phyloP scores from a whole-genome alignment of 352 stramenopile species.

The Phytophthora tentaculata region DNA sequence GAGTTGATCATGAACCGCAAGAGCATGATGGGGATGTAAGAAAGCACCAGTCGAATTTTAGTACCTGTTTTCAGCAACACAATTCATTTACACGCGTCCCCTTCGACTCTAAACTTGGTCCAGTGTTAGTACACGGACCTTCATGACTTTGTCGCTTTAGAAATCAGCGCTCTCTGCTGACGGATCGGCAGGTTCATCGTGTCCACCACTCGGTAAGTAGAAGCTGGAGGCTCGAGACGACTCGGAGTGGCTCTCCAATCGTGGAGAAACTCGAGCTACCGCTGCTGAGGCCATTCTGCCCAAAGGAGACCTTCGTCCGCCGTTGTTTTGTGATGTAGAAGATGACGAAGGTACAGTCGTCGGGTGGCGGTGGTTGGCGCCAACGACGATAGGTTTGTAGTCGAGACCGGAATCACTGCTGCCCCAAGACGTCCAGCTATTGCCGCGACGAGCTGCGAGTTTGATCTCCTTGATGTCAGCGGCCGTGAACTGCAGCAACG shows the following conservation, averaged over 20 bases:
- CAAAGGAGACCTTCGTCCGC: conserved; percentile 20
- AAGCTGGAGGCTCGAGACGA: conserved; percentile 63
- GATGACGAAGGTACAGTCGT: conserved; percentile 24
- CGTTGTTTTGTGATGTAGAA: conserved; percentile 12
- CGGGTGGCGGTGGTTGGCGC: conserved; percentile 38
- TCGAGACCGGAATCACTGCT: conserved; percentile 42
- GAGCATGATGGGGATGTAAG: conserved; percentile 51
- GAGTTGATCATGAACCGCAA: conserved; percentile 89
- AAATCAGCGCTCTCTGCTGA: conserved; percentile 74
- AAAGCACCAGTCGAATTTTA: conserved; percentile 3
- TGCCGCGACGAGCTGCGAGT: conserved; percentile 57
- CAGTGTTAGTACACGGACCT: neutral
- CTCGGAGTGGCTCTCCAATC: conserved; percentile 13
- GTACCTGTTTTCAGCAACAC: conserved; percentile 22
- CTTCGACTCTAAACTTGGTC: conserved; percentile 16
- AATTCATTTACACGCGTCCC: conserved; percentile 36
- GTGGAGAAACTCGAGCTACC: conserved; percentile 22
- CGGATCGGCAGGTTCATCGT: conserved; percentile 37
- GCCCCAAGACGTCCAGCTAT: conserved; percentile 78
- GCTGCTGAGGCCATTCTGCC: conserved; percentile 24
- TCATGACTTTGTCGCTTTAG: conserved; percentile 33
- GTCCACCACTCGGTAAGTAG: conserved; percentile 50
- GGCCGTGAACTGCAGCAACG: conserved; percentile 81
- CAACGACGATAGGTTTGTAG: conserved; percentile 71
- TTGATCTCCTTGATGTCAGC: conserved; percentile 84